Percentiles rank a stretch among this genome's conserved stretches.
These are phyloP conservation scores for Endocarpon pusillum DNA, from an alignment of 495 filamentous ascomycete species.

Conservation along the genomic window DNA sequence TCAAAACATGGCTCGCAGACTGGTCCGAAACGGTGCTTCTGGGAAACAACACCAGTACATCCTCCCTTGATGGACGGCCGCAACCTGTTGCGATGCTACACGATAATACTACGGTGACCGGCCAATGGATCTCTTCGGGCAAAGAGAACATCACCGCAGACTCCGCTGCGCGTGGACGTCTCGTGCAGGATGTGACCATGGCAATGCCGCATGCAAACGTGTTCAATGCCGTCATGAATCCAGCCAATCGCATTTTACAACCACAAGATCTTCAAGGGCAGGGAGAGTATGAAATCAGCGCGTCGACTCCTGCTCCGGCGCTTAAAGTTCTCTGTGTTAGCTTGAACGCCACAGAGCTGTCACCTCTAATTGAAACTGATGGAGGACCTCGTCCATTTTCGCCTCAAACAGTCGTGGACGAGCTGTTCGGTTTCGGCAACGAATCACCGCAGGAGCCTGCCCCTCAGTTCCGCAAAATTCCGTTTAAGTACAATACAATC, in stretches of 20 bases:
- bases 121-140: constrained; percentile 39
- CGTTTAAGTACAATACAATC: constrained; percentile 45
- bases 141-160: constrained; percentile 25
- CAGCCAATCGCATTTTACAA: constrained; percentile 45
- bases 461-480: constrained; percentile 48
- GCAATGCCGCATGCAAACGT: constrained; percentile 57
- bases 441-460: constrained; percentile 21
- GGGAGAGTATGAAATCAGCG: constrained; percentile 45
- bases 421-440: constrained; percentile 50
- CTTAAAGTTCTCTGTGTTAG: constrained; percentile 56
- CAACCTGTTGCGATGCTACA: constrained; percentile 36
- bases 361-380: constrained; percentile 43
- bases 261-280: constrained; percentile 45
- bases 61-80: constrained; percentile 26
- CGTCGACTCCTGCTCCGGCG: constrained; percentile 45
- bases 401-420: constrained; percentile 42
- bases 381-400: constrained; percentile 28
- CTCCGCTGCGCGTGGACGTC: constrained; percentile 27
- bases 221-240: constrained; percentile 38
- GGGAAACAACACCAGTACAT: constrained; percentile 21
- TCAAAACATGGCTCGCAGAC: constrained; percentile 23
- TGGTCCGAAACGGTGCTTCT: constrained; percentile 28
- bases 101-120: constrained; percentile 47
- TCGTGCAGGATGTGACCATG: constrained; percentile 57
- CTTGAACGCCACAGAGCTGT: constrained; percentile 36